Evolutionary conservation across 805 yeast genomes (phyloP), one percentile per base, ranked within the genome.

Genomic region (Wickerhamiella brachini): DNA sequence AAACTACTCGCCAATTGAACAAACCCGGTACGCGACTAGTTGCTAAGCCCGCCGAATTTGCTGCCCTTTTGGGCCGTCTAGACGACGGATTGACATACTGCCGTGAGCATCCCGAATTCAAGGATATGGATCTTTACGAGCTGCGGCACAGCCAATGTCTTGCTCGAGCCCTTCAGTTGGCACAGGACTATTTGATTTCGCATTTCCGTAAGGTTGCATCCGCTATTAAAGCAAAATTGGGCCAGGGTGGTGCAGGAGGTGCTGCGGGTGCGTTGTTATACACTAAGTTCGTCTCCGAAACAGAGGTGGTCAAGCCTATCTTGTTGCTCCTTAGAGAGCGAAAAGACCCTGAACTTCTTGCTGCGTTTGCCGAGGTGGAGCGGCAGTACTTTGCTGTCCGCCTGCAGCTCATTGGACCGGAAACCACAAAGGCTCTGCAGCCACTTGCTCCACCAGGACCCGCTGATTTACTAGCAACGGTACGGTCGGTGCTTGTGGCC

Each of bases 81-180:
- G 95, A 88, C 60, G 68, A 66, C 15, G 85, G 94, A 37, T 65
- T 89, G 39, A 66, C 60, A 1, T 89, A 85, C 62, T 71, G 81
- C 5, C 70, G 72, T 8, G 66, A 68, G 2, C 76, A 80, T 49
- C 65, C 71, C 6, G 80, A 80, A 52, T 83, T 83, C 60, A 80
- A 77, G 60, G 95, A 88, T 50, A 70, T 77, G 10, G 90, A 80
- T 24, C 61, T 78, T 1, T 87, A 85, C 62, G 75, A 74, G 47
- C 77, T 80, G 55, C 75, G 89, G 53, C 86, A 85, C 67, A 78
- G 84, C 54, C 94, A 85, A 59, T 85, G 95, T 60, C 72, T 87
- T 74, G 80, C 89, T 1, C 74, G 95, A 53, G 81, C 94, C 1
- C 71, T 87, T 46, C 79, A 93, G 0, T 69, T 90, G 53, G 77